Percentiles rank a stretch among this genome's conserved stretches.
Conservation (phyloP, 2,329 filamentous ascomycete species). For the Scopulariopsis brevicaulis region DNA sequence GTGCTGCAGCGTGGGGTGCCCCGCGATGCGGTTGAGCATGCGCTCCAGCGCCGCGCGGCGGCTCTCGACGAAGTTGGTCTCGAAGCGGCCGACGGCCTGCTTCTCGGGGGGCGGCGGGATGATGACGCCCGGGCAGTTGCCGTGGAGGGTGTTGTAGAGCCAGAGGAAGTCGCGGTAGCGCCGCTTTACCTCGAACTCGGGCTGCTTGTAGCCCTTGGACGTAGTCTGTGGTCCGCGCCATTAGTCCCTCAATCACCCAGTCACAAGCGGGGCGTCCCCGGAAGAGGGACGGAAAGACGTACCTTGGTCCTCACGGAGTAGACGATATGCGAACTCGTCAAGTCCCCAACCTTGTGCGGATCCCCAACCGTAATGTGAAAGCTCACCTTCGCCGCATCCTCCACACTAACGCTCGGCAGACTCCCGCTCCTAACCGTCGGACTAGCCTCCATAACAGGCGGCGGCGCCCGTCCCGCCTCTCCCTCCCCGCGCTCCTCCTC, state of each 20-base stretch:
- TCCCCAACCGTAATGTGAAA: slow-evolving; percentile 91
- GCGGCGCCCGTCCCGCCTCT: slow-evolving; percentile 51
- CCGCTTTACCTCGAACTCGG: slow-evolving; percentile 86
- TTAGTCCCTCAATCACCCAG: not conserved
- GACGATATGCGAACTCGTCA: slow-evolving; percentile 95
- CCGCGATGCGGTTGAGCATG: slow-evolving; percentile 94
- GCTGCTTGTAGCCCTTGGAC: slow-evolving; percentile 87
- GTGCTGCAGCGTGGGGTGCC: slow-evolving; percentile 82
- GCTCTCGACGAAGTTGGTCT: slow-evolving; percentile 92
- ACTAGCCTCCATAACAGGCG: slow-evolving; percentile 47
- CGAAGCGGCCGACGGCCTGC: slow-evolving; percentile 91
- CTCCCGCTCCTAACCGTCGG: slow-evolving; percentile 39
- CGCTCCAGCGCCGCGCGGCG: slow-evolving; percentile 84
- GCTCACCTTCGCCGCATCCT: slow-evolving; percentile 84
- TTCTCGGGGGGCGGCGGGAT: slow-evolving; percentile 96
- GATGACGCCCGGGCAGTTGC: slow-evolving; percentile 88
- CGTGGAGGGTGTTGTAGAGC: slow-evolving; percentile 91
- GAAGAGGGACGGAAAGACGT: slow-evolving; percentile 10
- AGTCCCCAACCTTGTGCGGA: slow-evolving; percentile 92
- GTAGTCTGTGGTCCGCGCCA: slow-evolving; percentile 54
- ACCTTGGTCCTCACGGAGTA: slow-evolving; percentile 94
- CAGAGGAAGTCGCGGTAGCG: slow-evolving; percentile 95
- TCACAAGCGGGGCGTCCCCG: not conserved
- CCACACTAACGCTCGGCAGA: slow-evolving; percentile 75
- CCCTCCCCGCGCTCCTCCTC: slow-evolving; percentile 47